Evolutionary conservation across 441 rosid species (phyloP), one percentile per base, ranked within the genome.

Genomic region (Viola pubescens): DNA sequence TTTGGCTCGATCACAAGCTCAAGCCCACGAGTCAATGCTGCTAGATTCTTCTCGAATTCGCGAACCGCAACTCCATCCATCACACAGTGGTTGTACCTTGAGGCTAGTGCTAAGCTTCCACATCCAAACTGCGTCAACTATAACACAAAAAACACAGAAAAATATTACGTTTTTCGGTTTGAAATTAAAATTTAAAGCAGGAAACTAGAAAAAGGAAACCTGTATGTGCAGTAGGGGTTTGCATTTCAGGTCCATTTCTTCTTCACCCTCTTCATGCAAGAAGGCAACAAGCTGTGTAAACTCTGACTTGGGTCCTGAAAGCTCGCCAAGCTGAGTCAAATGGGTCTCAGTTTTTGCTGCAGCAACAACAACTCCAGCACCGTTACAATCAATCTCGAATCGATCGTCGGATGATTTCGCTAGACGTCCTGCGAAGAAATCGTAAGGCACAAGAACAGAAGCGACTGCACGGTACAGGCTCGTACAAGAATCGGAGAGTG

Each of bases 31-130:
- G 68, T 63, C 4, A 70, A 42, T 39, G 69, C 56, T 9, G 65
- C 69, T 14, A 70, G 37, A 9, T 54, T 70, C 39, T 38, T 9
- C 48, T 58, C 43, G 8, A 70, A 58, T 3, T 70, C 65, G 0
- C 68, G 8, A 3, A 45, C 73, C n/a, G 65, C 63, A 6, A 54
- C 48, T 2, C 73, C 73, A 11, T 70, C 73, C 16, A 64, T 13
- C 16, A 58, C 44, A 41, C 63, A 64, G 14, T 70, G 73, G 52
- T 70, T 63, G 48, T 59, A 64, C 19, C 64, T 16, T 7, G 68
- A 58, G 47, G 65, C 69, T 1, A 70, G 9, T 39, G 73, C 64
- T 13, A 70, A 41, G 56, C 73, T 54, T 70, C 73, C 73, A 43
- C 68, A 69, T 47, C 64, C 60, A 12, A 70, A 64, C 12, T 59